A percentile compares a stretch with the other conserved stretches of the same genome.
Conservation (phyloP, 2,329 filamentous ascomycete genomes). For the Endothia cerciana region DNA sequence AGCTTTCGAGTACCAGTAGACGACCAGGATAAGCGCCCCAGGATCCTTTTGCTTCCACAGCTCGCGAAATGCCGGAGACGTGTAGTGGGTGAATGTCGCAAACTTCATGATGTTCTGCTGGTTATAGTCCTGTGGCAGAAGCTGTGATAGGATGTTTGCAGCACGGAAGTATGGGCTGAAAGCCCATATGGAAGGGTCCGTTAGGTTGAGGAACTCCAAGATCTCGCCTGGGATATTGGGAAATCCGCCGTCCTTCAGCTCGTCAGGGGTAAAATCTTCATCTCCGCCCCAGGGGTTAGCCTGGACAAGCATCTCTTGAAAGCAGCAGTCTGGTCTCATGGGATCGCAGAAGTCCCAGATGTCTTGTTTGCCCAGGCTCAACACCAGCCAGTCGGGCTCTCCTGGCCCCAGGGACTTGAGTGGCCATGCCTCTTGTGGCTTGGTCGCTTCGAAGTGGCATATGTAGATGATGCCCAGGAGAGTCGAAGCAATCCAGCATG, state of each 20-base stretch:
- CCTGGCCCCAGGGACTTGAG: conserved; percentile 45
- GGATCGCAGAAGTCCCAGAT: conserved; percentile 58
- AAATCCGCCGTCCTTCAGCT: conserved; percentile 27
- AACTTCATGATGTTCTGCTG: conserved; percentile 49
- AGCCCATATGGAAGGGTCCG: conserved; percentile 29
- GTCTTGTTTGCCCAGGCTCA: conserved; percentile 59
- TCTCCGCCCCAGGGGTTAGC: conserved; percentile 1
- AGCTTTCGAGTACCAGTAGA: conserved; percentile 59
- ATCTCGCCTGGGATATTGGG: conserved; percentile 40
- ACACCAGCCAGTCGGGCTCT: conserved; percentile 62
- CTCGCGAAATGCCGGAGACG: conserved; percentile 47
- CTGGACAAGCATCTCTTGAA: conserved; percentile 30
- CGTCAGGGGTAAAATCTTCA: conserved; percentile 23
- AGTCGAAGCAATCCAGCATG: conserved; percentile 51
- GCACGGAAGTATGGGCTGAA: conserved; percentile 41
- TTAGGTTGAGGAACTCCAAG: conserved; percentile 36
- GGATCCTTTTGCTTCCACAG: conserved; percentile 56
- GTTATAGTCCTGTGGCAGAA: conserved; percentile 41
- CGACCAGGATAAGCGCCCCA: conserved; percentile 57
- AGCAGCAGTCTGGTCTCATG: conserved; percentile 35
- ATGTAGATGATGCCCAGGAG: conserved; percentile 52
- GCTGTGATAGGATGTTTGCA: conserved; percentile 42
- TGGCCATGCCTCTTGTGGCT: conserved; percentile 58
- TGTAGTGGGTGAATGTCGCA: conserved; percentile 50
- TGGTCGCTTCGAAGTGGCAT: conserved; percentile 46